These are phyloP conservation scores for Alternaria ethzedia DNA, from an alignment of 2,329 filamentous ascomycete species.

Conservation along the genomic window DNA sequence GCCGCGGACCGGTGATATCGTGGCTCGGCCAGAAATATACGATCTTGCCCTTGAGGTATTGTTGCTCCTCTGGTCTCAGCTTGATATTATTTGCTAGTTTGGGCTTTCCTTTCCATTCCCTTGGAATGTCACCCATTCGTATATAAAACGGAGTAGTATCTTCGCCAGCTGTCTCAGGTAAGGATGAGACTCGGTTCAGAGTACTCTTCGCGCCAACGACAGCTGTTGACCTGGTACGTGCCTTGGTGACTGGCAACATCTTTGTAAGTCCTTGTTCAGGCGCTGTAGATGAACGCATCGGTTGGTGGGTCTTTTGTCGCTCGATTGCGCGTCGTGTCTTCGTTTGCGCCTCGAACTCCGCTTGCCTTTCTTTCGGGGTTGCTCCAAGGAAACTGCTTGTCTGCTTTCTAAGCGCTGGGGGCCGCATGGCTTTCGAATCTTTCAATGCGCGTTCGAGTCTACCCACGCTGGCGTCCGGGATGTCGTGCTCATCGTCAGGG, in stretches of 20 bases:
- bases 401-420: slow-evolving; percentile 19
- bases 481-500: slow-evolving; percentile 35
- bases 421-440: slow-evolving; percentile 27
- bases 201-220: slow-evolving; percentile 6
- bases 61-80: slow-evolving; percentile 39
- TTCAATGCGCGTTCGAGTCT: slow-evolving; percentile 29
- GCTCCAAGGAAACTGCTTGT: slow-evolving; percentile 40
- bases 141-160: slow-evolving; percentile 36
- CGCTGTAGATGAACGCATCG: slow-evolving; percentile 27
- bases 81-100: slow-evolving; percentile 40
- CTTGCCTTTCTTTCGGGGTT: slow-evolving; percentile 38
- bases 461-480: slow-evolving; percentile 17
- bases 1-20: slow-evolving; percentile 70
- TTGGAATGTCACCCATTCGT: slow-evolving; percentile 29
- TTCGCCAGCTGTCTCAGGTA: slow-evolving; percentile 21
- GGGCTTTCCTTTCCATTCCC: slow-evolving; percentile 27
- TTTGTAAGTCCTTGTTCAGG: slow-evolving; percentile 19
- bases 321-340: slow-evolving; percentile 18
- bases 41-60: slow-evolving; percentile 42
- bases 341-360: slow-evolving; percentile 33
- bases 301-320: slow-evolving; percentile 8
- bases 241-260: slow-evolving; percentile 21
- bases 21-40: slow-evolving; percentile 79
- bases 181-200: slow-evolving; percentile 31
- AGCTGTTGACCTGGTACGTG: background rate